Percentiles rank a stretch among this genome's conserved stretches.
Conservation (phyloP, 805 yeast genomes). For the Kluyveromyces nonfermentans region DNA sequence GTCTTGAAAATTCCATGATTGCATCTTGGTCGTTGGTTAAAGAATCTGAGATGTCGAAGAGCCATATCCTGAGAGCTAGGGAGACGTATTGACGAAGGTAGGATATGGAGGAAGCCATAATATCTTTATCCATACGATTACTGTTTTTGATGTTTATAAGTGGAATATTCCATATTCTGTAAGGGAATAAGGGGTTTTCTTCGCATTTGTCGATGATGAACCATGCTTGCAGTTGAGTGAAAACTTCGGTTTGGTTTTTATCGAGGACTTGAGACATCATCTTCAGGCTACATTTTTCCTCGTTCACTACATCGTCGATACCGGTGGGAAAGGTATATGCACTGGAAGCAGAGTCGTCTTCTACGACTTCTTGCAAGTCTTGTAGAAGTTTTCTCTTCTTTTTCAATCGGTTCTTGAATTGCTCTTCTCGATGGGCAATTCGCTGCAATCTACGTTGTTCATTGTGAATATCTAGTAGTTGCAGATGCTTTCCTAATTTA, state of each 20-base stretch:
- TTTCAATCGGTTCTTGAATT: background rate
- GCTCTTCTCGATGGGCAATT: background rate
- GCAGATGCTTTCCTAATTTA: slow-evolving; percentile 9
- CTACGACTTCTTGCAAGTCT: background rate
- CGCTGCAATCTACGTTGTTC: background rate
- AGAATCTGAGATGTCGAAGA: background rate
- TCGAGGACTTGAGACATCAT: background rate
- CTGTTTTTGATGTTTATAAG: background rate
- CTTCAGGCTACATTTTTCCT: background rate
- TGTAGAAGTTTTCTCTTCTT: background rate
- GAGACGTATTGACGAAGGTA: background rate
- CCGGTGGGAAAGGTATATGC: background rate
- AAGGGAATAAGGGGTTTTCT: background rate
- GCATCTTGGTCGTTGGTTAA: background rate
- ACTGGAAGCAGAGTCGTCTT: background rate
- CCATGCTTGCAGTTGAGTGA: background rate
- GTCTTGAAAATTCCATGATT: background rate
- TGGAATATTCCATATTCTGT: background rate
- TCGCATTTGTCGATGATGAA: slow-evolving; percentile 1
- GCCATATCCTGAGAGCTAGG: background rate
- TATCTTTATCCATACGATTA: background rate
- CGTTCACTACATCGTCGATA: background rate
- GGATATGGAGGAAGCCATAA: background rate
- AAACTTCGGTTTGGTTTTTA: background rate
- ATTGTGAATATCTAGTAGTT: slow-evolving; percentile 11